Evolutionary conservation across 192 early-diverging fungal species (phyloP).

Genomic region (Glomus cerebriforme): DNA sequence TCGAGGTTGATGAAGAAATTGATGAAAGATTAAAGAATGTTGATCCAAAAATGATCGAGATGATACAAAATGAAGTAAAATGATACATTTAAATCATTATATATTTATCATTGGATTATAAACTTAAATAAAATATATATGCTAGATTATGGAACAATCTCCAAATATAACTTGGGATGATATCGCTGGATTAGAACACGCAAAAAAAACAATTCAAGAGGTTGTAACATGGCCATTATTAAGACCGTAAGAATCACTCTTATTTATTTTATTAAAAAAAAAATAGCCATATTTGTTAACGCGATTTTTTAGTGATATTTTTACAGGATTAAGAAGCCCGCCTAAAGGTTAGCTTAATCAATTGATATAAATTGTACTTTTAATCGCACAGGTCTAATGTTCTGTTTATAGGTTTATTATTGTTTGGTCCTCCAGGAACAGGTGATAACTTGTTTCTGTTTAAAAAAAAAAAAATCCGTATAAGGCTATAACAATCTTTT

Average conservation of each 20-base stretch:
- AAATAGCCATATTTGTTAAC: neutral
- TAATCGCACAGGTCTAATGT: neutral
- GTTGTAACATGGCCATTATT: conserved; percentile 82
- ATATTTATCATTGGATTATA: neutral
- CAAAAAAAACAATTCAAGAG: conserved; percentile 79
- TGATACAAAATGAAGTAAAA: conserved; percentile 81
- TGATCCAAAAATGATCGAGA: conserved; percentile 85
- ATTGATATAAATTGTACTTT: neutral
- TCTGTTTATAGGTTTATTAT: conserved; percentile 54
- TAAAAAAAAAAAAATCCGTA: neutral
- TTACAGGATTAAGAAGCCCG: conserved; percentile 80
- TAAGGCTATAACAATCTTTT: neutral
- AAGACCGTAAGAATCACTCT: conserved; percentile 32
- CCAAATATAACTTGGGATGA: conserved; percentile 76
- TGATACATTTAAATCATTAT: neutral
- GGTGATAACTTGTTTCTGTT: conserved; percentile 37
- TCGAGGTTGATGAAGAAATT: conserved; percentile 36
- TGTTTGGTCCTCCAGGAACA: conserved; percentile 90
- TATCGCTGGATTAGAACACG: conserved; percentile 82
- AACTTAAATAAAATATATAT: neutral
- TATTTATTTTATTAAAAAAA: neutral
- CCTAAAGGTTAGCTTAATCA: conserved; percentile 60
- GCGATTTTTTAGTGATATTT: conserved; percentile 67
- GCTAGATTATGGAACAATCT: conserved; percentile 63
- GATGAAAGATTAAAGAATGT: conserved; percentile 84